phyloP scores from a whole-genome alignment of 805 yeast species.

The Pachysolen tannophilus region DNA sequence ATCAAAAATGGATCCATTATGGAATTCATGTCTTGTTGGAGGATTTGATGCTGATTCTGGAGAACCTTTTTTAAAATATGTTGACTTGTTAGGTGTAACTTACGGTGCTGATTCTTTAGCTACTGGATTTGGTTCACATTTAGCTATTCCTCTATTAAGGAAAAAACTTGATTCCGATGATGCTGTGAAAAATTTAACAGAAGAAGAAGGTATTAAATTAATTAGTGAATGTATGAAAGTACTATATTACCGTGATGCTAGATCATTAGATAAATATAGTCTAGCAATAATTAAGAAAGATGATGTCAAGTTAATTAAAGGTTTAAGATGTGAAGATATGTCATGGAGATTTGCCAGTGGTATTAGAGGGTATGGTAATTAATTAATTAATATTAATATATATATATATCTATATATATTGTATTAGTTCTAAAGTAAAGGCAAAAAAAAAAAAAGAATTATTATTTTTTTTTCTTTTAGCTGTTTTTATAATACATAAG shows the following conservation, averaged over 20 bases:
- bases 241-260: constrained; percentile 90
- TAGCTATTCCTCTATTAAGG: constrained; percentile 89
- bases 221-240: constrained; percentile 88
- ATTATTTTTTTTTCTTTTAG: neutral
- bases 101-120: constrained; percentile 85
- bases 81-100: constrained; percentile 86
- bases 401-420: too few relatives aligned
- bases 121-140: constrained; percentile 93
- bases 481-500: constrained; percentile 23
- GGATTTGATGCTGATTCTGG: constrained; percentile 65
- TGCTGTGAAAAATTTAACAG: constrained; percentile 60
- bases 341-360: constrained; percentile 87
- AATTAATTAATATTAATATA: too few relatives aligned
- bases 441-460: neutral
- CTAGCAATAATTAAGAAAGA: constrained; percentile 66
- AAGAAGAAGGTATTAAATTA: constrained; percentile 70
- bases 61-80: constrained; percentile 73
- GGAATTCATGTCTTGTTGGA: constrained; percentile 91
- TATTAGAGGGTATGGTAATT: constrained; percentile 86
- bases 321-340: constrained; percentile 63
- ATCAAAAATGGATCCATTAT: constrained; percentile 88
- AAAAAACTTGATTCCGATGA: constrained; percentile 72
- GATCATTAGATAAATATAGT: constrained; percentile 81
- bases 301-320: constrained; percentile 49
- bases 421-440: too few relatives aligned